Base-by-base conservation (phyloP, 306 rosid species). In the apple (Malus domestica) region DNA sequence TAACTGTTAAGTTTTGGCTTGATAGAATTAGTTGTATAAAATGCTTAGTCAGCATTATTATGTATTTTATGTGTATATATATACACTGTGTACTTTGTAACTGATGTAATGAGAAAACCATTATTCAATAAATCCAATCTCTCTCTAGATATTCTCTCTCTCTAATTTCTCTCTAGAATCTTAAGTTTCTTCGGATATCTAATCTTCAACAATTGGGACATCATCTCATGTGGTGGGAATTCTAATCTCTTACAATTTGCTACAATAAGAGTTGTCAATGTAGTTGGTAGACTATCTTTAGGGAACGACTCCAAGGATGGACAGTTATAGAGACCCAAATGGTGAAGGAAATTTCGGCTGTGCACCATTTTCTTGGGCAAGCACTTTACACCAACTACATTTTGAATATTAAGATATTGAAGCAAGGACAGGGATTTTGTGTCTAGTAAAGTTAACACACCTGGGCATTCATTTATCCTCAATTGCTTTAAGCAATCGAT, bases 361-460 rank as follows among this genome's bases (percentile, higher is more conserved):
- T 33, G 7, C 7, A 33, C 38, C 38, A 33, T 33, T 33, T 33
- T 5, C 38, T 33, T 33, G 38, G 38, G 38, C 38, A 59, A 59
- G 64, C 64, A 59, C 33, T 59, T 2, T 59, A 59, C 4, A 55
- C 3, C 1, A 20, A 55, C 20, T 6, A 1, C 38, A 33, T 5
- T 1, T 2, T 0, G 5, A 55, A 55, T 55, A 0, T 3, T 0
- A 55, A 55, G 11, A 2, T 3, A 33, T 5, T 33, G 38, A 33
- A 33, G 38, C 38, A 33, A 0, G 61, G 27, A 20, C 4, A 20
- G 10, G 10, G 9, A 19, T 18, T 58, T 12, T 10, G 15, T 58
- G 13, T 23, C 63, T 22, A 22, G 14, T 58, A 58, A 58, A 3
- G 30, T n/a, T n/a, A 58, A 58, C 6, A 58, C 29, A 58, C 30